Evolutionary conservation across 2,329 filamentous ascomycete species (phyloP).

Genomic region (Mycosphaerella sp.): DNA sequence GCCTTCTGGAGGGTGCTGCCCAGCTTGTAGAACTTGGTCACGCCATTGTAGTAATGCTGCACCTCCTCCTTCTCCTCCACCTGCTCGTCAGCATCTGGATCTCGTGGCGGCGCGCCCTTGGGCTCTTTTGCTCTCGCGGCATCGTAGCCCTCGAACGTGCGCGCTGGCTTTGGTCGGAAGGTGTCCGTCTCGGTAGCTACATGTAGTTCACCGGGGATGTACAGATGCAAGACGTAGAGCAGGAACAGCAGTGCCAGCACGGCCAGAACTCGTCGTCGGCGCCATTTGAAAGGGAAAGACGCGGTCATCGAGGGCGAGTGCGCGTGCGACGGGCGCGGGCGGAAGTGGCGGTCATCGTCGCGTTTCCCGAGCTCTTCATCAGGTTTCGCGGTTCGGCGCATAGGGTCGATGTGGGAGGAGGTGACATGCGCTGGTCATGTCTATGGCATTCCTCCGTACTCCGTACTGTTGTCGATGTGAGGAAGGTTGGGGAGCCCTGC

Average conservation of each 20-base stretch:
- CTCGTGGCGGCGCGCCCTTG: conserved; percentile 22
- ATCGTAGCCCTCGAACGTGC: conserved; percentile 10
- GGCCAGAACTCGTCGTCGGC: conserved; percentile 45
- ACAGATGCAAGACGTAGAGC: conserved; percentile 7
- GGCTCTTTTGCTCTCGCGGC: conserved; percentile 20
- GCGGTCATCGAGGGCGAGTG: conserved; percentile 15
- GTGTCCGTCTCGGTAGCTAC: neutral
- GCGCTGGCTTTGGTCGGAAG: conserved; percentile 3
- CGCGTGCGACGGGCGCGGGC: conserved; percentile 4
- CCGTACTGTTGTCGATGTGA: neutral
- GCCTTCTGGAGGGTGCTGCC: conserved; percentile 57
- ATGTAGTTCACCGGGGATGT: conserved; percentile 8
- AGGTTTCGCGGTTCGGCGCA: conserved; percentile 27
- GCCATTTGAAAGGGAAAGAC: conserved; percentile 34
- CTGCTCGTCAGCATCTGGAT: conserved; percentile 13
- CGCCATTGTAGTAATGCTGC: conserved; percentile 58
- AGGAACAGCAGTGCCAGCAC: conserved; percentile 6
- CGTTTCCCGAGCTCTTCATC: conserved; percentile 62
- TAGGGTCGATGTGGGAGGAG: neutral
- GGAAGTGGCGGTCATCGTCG: conserved; percentile 58
- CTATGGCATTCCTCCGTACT: neutral
- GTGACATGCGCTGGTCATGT: neutral
- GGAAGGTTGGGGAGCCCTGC: neutral
- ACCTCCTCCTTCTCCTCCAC: conserved; percentile 18
- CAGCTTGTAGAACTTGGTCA: conserved; percentile 62